Base-by-base conservation (phyloP, 2,329 filamentous ascomycete genomes). In the Sporothrix brunneoviolacea region DNA sequence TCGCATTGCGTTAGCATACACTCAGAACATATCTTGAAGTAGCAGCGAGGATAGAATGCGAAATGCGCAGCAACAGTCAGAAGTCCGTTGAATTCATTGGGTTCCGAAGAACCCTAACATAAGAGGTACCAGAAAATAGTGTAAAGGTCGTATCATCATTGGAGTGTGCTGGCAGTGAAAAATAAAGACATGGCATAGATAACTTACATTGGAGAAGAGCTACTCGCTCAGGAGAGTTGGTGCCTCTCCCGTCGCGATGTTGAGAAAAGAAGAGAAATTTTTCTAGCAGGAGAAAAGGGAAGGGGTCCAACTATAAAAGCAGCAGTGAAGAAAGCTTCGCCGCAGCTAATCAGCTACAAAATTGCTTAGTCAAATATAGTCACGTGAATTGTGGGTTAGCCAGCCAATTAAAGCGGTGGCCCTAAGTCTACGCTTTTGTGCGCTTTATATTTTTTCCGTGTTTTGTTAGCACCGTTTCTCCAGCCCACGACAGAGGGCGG, bases 101-200 rank as follows among this genome's bases (percentile, higher is more conserved):
- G 72, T 65, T 71, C 74, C 64, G 68, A 73, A 72, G 60, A 63
- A 64, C 76, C 75, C 82, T 93, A 84, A 88, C 81, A 89, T 89
- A 93, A 95, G 90, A 95, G 90, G 89, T 95, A 90, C 89, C 89
- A 95, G 88, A 94, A 91, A 85, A 75, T 73, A 74, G 71, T 70
- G 71, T 66, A 70, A 67, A 61, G 71, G 75, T 75, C 66, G 68
- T 69, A 82, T 78, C 87, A 91, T 91, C 87, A 89, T 79, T 60
- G 19, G 21, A 52, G 38, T 21, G 30, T 54, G 43, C 48, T 51
- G 39, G 27, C 38, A 42, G 27, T 3, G 42, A 27, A 22, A 27
- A 15, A 36, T 7, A 42, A 9, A 45, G 15, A 35, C 3, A 22
- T n/a, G n/a, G 37, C 46, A 36, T 9, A 9, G 27, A 19, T n/a